Evolutionary conservation across 768 basidiomycete species (phyloP), one percentile per base, ranked within the genome.

Genomic region (Suillus americanus): DNA sequence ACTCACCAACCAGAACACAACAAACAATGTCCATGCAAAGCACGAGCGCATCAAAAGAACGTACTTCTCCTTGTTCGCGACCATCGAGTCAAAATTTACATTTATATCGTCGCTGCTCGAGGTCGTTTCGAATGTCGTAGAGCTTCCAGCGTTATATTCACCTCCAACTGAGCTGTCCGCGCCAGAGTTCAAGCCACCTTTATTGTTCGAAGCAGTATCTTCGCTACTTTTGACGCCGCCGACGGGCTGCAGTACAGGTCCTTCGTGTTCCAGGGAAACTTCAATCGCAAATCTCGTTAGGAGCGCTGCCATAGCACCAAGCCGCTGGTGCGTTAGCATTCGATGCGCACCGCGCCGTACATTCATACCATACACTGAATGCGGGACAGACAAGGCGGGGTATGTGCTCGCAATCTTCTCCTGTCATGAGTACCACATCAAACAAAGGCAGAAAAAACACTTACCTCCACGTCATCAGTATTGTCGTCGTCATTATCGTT

Each of bases 1-100:
- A 73, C 83, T 65, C 65, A 90, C 88, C 69, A 86, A 79, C 93
- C 93, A 95, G 78, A 95, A 95, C n/a, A 83, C 67, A 25, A 92
- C 70, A 76, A 94, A 94, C 37, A 90, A 67, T 0, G 73, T 57
- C 78, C 85, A 85, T 0, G 88, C 86, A 23, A 91, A 75, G 2
- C 70, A 62, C 53, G 90, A 80, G 69, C 92, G 86, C 8, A 80
- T 75, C 46, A 78, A 79, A 66, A 88, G 85, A 41, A 89, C 87
- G 65, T 79, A 82, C 62, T 77, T 80, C 69, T 89, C 87, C 38
- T 81, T 81, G n/a, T 67, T 62, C 5, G 3, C 67, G 7, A 75
- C 65, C 3, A 67, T 68, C 1, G 55, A 41, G n/a, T 64, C 70
- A 56, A 68, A 76, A 14, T 74, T 68, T 13, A 13, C 23, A 14